Percentiles rank a stretch among this genome's conserved stretches.
Conservation (phyloP, 2,329 filamentous ascomycete species). For the Fusarium hostae region DNA sequence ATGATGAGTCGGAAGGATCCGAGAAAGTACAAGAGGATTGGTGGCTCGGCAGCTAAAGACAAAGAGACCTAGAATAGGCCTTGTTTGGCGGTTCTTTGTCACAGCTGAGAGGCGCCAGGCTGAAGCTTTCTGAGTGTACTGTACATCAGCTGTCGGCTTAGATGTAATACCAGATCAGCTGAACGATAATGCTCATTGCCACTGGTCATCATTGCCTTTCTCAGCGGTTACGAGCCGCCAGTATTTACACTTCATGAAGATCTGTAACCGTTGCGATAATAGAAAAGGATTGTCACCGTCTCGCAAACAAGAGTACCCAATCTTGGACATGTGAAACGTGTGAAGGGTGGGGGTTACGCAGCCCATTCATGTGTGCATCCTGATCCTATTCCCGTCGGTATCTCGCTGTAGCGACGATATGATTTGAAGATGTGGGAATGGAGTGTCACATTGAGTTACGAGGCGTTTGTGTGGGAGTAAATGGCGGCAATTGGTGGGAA, state of each 20-base stretch:
- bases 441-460: conserved; percentile 35
- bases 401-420: conserved; percentile 31
- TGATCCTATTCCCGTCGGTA: conserved; percentile 29
- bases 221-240: conserved; percentile 36
- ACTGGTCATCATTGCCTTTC: neutral
- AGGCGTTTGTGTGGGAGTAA: conserved; percentile 19
- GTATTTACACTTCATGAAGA: neutral
- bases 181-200: conserved; percentile 5
- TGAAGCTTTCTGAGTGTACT: neutral
- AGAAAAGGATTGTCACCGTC: conserved; percentile 1
- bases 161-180: conserved; percentile 30
- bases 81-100: conserved; percentile 1
- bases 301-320: conserved; percentile 12
- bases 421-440: conserved; percentile 28
- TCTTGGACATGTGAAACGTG: conserved; percentile 33
- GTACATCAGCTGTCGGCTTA: conserved; percentile 26
- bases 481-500: conserved; percentile 9
- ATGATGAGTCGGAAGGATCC: conserved; percentile 82
- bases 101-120: conserved; percentile 23
- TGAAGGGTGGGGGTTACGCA: conserved; percentile 20
- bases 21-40: conserved; percentile 75
- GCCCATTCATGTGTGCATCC: conserved; percentile 12
- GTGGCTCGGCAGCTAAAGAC: conserved; percentile 45
- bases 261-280: conserved; percentile 21
- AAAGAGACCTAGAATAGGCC: conserved; percentile 26